Conservation (phyloP, 1,284 basidiomycete species). For the Puccinia coronata region DNA sequence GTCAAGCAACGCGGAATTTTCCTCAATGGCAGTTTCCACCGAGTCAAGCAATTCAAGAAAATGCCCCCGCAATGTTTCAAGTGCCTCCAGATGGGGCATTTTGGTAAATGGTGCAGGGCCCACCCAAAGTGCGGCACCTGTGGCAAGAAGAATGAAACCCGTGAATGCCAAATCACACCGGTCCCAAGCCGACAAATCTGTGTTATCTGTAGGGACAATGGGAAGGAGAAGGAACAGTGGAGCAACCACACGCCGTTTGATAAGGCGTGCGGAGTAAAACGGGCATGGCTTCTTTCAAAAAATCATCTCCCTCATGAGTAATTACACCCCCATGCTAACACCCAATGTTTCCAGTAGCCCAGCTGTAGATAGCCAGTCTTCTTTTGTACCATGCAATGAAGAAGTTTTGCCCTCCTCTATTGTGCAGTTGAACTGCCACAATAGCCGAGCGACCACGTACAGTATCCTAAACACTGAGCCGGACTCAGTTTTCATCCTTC, state of each 20-base stretch:
- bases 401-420: background rate
- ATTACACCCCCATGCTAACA: background rate
- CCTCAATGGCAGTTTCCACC: background rate
- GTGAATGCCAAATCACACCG: background rate
- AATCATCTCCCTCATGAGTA: background rate
- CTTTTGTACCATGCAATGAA: background rate
- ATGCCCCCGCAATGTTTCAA: background rate
- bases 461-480: background rate
- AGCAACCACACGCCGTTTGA: background rate
- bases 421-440: constrained; percentile 10
- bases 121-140: background rate
- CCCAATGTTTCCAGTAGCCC: background rate
- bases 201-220: background rate
- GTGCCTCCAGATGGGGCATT: constrained; percentile 5
- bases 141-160: constrained; percentile 1
- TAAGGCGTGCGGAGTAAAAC: background rate
- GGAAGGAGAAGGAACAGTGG: background rate
- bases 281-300: background rate
- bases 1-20: background rate
- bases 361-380: background rate
- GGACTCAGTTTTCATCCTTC: background rate
- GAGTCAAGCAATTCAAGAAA: background rate
- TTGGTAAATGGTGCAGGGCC: background rate
- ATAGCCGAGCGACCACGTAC: background rate
- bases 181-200: background rate